These are phyloP conservation scores for Pleurotus giganteus DNA, from an alignment of 768 basidiomycete genomes.

Conservation along the genomic window DNA sequence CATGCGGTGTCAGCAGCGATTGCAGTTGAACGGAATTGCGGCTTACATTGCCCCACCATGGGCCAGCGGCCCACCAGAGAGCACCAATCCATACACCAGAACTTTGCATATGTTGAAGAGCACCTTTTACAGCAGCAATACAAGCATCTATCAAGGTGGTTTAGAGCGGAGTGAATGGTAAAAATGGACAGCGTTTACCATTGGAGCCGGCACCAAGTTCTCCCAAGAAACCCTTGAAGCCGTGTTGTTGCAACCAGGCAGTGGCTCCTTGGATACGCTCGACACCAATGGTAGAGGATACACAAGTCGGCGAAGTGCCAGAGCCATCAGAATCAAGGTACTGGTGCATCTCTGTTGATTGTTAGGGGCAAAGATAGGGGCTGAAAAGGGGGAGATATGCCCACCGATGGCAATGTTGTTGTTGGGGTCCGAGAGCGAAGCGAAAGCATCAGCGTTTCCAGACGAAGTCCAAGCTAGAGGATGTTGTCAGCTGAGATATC, in stretches of 20 bases:
- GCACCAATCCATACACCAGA: conserved; percentile 56
- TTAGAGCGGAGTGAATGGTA: not conserved
- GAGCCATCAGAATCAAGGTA: conserved; percentile 68
- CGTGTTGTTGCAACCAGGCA: conserved; percentile 54
- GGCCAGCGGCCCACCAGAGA: conserved; percentile 61
- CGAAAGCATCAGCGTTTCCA: conserved; percentile 54
- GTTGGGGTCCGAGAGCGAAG: conserved; percentile 52
- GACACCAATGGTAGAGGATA: conserved; percentile 57
- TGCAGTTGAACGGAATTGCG: not conserved
- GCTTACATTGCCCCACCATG: conserved; percentile 58
- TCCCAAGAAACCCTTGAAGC: conserved; percentile 63
- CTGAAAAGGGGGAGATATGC: conserved; percentile 13
- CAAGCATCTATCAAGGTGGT: conserved; percentile 26
- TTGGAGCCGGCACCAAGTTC: conserved; percentile 58
- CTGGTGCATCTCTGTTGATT: conserved; percentile 57
- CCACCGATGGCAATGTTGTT: conserved; percentile 59
- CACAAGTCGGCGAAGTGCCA: conserved; percentile 51
- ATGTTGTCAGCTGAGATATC: conserved; percentile 2
- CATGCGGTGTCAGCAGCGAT: not conserved
- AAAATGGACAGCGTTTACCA: conserved; percentile 14
- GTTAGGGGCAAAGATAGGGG: not conserved
- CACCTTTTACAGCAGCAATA: conserved; percentile 49
- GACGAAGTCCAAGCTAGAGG: conserved; percentile 50
- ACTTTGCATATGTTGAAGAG: conserved; percentile 57
- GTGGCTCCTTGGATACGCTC: conserved; percentile 58